These are phyloP conservation scores for Darksidea phi DNA, from an alignment of 495 filamentous ascomycete genomes.

Conservation along the genomic window DNA sequence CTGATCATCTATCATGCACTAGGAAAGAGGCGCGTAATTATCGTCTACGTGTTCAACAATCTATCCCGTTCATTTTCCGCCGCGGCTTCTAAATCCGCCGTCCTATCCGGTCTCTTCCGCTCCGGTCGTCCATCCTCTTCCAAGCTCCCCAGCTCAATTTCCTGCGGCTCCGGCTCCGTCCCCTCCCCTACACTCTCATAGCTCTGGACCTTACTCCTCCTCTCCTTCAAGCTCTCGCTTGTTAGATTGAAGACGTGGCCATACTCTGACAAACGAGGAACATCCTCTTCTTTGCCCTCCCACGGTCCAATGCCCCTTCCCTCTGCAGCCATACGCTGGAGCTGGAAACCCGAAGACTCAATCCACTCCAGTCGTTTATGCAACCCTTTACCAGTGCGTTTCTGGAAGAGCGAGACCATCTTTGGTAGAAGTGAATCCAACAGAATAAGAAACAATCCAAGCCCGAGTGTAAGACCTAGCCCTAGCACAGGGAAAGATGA, in stretches of 20 bases:
- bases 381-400: neutral
- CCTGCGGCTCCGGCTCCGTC: too few species aligned
- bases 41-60: too few species aligned
- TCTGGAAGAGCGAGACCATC: conserved; percentile 2
- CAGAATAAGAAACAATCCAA: conserved; percentile 15
- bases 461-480: neutral
- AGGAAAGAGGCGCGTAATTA: too few species aligned
- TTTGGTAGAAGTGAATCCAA: conserved; percentile 7
- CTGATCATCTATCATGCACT: too few species aligned
- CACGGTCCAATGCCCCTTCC: conserved; percentile 29
- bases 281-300: conserved; percentile 17
- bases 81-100: too few species aligned
- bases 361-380: conserved; percentile 26
- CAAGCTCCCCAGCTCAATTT: too few species aligned
- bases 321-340: conserved; percentile 31
- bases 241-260: conserved; percentile 13
- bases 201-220: too few species aligned
- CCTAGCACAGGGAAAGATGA: conserved; percentile 24
- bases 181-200: too few species aligned
- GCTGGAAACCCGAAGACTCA: conserved; percentile 13
- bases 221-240: neutral
- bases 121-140: too few species aligned
- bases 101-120: too few species aligned
- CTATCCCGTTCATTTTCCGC: too few species aligned
- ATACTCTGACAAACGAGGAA: conserved; percentile 6